Evolutionary conservation across 2,329 filamentous ascomycete species (phyloP).

Genomic region (Cladorrhinum sp.): DNA sequence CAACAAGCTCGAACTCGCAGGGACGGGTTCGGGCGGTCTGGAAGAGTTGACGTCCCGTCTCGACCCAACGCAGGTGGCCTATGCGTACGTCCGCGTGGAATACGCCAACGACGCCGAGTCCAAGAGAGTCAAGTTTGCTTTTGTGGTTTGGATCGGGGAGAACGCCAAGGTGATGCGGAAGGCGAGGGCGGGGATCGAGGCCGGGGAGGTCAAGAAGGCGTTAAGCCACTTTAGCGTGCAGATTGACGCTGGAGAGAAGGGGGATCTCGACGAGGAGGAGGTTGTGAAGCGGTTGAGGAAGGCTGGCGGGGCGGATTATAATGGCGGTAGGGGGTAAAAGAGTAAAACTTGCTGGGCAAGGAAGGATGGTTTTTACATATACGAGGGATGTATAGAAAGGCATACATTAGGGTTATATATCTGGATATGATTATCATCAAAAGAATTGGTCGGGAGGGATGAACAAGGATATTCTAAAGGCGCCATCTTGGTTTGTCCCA

Average conservation of each 20-base stretch:
- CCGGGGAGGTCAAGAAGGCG: conserved; percentile 61
- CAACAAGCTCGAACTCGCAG: conserved; percentile 54
- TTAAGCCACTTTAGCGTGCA: conserved; percentile 64
- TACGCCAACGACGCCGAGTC: conserved; percentile 70
- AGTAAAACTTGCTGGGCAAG: no score
- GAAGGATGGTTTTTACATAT: no score
- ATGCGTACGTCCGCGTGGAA: conserved; percentile 64
- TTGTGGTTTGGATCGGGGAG: conserved; percentile 67
- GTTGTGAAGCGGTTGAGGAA: conserved; percentile 60
- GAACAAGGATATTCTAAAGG: no score
- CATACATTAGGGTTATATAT: no score
- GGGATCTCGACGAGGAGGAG: conserved; percentile 59
- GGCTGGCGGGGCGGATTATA: conserved; percentile 69
- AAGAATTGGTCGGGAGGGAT: no score
- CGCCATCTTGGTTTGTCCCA: no score
- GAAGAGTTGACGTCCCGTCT: conserved; percentile 54
- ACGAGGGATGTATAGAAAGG: no score
- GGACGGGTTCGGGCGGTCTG: conserved; percentile 60
- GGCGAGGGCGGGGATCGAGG: conserved; percentile 66
- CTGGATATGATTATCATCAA: no score
- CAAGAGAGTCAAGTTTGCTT: conserved; percentile 64
- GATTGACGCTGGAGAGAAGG: conserved; percentile 58
- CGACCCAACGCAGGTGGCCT: conserved; percentile 60
- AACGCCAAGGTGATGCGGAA: conserved; percentile 66
- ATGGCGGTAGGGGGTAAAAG: conserved; percentile 58